phyloP scores from a whole-genome alignment of 2,329 filamentous ascomycete species.

The Fusarium sp. region DNA sequence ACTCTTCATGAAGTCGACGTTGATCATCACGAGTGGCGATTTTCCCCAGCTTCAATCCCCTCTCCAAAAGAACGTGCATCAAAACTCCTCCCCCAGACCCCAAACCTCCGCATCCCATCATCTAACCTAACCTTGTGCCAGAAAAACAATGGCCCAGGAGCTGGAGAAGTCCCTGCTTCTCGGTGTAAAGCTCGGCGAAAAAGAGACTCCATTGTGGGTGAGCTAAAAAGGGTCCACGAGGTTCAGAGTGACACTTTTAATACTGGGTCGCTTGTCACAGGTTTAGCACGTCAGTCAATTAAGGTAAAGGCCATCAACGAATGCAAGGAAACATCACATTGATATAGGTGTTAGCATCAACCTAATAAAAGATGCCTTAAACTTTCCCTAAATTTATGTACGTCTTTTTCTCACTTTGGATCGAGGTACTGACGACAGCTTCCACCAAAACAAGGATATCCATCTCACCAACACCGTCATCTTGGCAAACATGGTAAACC shows the following conservation, averaged over 20 bases:
- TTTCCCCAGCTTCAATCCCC: constrained; percentile 14
- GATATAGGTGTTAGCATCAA: neutral
- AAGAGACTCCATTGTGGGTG: neutral
- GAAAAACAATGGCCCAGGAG: neutral
- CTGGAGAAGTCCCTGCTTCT: constrained; percentile 6
- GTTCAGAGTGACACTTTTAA: neutral
- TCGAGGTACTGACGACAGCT: neutral
- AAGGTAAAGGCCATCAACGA: neutral
- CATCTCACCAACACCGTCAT: neutral
- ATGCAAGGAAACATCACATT: neutral
- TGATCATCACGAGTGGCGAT: neutral
- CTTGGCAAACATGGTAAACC: constrained; percentile 13
- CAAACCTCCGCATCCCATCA: neutral
- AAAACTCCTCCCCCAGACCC: constrained; percentile 11
- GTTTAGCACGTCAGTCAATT: neutral
- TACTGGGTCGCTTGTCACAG: constrained; percentile 2
- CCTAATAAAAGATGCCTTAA: too few species aligned
- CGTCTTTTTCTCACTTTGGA: too few species aligned
- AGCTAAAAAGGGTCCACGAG: neutral
- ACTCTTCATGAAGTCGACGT: neutral
- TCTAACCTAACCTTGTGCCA: constrained; percentile 1
- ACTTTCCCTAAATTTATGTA: too few species aligned
- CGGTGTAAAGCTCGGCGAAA: constrained; percentile 18
- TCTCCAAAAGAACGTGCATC: neutral
- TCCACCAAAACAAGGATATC: neutral